Conservation (phyloP, 1,284 basidiomycete genomes). For the Trichosporon faecale region DNA sequence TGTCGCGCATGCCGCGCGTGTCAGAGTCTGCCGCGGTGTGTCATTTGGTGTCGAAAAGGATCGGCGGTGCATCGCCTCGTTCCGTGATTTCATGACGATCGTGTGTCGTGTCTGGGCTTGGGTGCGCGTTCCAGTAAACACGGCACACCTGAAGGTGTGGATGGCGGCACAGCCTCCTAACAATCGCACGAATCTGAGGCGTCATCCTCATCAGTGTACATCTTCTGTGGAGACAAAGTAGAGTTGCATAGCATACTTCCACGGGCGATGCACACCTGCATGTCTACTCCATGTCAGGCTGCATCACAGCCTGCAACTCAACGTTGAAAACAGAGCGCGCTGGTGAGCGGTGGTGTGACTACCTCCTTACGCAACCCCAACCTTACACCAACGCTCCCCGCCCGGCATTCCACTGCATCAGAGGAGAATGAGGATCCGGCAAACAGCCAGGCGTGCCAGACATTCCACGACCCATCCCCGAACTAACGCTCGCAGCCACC, state of each 20-base stretch:
- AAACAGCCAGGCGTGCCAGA: background rate
- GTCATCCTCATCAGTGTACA: too few species aligned
- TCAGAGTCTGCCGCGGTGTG: too few species aligned
- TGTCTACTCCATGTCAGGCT: background rate
- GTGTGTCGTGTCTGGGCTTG: background rate
- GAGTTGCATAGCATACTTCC: background rate
- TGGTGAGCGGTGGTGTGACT: background rate
- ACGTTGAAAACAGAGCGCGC: too few species aligned
- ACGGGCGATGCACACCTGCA: background rate
- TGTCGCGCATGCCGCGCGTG: too few species aligned
- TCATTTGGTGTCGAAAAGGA: background rate
- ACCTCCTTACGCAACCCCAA: background rate
- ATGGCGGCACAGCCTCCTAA: background rate
- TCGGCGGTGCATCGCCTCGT: background rate
- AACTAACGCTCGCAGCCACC: background rate
- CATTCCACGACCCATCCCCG: background rate
- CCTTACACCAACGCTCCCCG: background rate
- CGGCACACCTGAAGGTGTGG: background rate
- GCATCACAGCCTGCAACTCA: too few species aligned
- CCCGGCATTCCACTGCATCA: too few species aligned
- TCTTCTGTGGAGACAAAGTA: too few species aligned
- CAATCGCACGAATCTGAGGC: background rate
- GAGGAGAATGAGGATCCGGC: background rate
- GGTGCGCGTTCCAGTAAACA: background rate
- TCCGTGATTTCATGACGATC: background rate